Percentiles rank a stretch among this genome's conserved stretches.
phyloP scores from a whole-genome alignment of 495 filamentous ascomycete genomes.

The Parathielavia appendiculata region DNA sequence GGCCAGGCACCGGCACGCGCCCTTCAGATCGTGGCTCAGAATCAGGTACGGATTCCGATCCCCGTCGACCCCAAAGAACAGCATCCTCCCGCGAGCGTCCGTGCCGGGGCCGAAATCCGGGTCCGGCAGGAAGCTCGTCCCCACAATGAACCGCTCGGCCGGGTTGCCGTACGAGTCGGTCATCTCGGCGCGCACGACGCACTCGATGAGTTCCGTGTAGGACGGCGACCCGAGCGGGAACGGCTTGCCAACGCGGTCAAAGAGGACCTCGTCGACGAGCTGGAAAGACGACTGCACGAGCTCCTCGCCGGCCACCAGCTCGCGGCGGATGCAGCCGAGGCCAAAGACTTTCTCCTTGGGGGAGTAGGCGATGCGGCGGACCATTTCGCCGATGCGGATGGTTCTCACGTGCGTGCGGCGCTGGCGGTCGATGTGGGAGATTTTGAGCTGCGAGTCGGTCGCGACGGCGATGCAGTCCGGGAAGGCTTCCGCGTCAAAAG shows the following conservation, averaged over 20 bases:
- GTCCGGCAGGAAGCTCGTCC: conserved; percentile 72
- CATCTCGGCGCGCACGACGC: conserved; percentile 75
- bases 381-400: conserved; percentile 71
- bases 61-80: conserved; percentile 76
- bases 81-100: conserved; percentile 64
- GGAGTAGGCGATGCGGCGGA: conserved; percentile 84
- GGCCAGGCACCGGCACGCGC: conserved; percentile 71
- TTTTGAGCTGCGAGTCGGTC: conserved; percentile 68
- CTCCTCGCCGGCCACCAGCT: conserved; percentile 44
- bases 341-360: conserved; percentile 74
- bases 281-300: conserved; percentile 45
- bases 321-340: conserved; percentile 73
- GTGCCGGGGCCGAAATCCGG: conserved; percentile 27
- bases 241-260: conserved; percentile 41
- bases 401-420: conserved; percentile 82
- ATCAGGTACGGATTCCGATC: conserved; percentile 65
- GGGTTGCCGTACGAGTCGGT: conserved; percentile 53
- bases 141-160: conserved; percentile 80
- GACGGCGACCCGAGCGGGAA: conserved; percentile 47
- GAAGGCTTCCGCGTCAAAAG: conserved; percentile 76
- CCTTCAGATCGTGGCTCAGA: conserved; percentile 58
- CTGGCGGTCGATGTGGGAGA: conserved; percentile 76
- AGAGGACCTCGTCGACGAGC: conserved; percentile 50
- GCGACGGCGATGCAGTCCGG: conserved; percentile 77
- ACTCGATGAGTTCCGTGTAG: conserved; percentile 74